Base-by-base conservation (phyloP, 1,139 yeast species). In the Candida tetrigidarum region DNA sequence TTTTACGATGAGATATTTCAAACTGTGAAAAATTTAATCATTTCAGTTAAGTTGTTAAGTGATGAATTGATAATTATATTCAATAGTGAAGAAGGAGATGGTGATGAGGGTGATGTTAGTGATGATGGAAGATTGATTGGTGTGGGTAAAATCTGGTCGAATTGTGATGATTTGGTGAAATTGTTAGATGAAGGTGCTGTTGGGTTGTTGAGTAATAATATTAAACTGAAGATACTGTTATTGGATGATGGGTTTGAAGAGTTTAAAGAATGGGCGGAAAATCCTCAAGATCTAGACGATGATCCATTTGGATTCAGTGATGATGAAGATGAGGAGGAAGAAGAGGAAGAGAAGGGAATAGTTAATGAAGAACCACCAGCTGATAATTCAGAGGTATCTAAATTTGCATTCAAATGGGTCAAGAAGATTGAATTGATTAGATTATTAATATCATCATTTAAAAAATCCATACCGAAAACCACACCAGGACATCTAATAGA, bases 201-300 rank as follows among this genome's bases (percentile, higher is more conserved):
- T 19, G 84, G 81, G 3, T 58, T 80, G 2, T 63, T 85, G 42
- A 73, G 74, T 16, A 55, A 54, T 26, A 75, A 73, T 47, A 64
- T 84, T 14, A 73, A 68, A 44, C 69, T 67, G 43, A 76, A 80
- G 30, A 67, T 79, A 19, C 55, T 61, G 4, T 58, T 85, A 43
- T 67, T 84, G 8, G 80, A 76, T 20, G 93, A 86, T 62, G 87
- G 86, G 0, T 66, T 80, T 27, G 81, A 76, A 9, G 92, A 86
- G 53, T 76, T 84, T 48, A 78, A 68, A 12, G 87, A 81, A 49
- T 86, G 91, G 89, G 59, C 81, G 0, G 78, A 80, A 47, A 74
- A 83, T 51, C 92, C 92, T 0, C 68, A 67, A 29, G 68, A 68
- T 4, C 52, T 60, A 38, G 73, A 70, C 39, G 71, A 67, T 42